Conservation (phyloP, 2,329 filamentous ascomycete genomes). For the Neocucurbitaria cava region DNA sequence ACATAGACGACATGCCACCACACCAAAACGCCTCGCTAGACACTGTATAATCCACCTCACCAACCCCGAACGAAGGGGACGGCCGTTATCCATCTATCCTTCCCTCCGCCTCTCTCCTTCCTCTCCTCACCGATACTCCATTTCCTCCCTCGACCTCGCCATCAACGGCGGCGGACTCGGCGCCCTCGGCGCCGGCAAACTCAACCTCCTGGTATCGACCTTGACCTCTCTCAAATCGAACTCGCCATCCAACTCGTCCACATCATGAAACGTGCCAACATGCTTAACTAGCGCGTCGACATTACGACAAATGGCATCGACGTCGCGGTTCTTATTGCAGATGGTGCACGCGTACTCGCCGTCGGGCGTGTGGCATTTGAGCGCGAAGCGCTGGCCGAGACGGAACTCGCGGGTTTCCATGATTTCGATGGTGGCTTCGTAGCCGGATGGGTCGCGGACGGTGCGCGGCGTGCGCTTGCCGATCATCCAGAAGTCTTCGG, state of each 20-base stretch:
- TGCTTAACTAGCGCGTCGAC: conserved; percentile 47
- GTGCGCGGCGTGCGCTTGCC: conserved; percentile 41
- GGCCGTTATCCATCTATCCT: too few relatives aligned
- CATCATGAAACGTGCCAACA: conserved; percentile 43
- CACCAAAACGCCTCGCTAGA: conserved; percentile 15
- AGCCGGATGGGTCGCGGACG: conserved; percentile 31
- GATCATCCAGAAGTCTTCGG: conserved; percentile 49
- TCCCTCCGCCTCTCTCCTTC: too few relatives aligned
- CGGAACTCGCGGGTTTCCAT: conserved; percentile 46
- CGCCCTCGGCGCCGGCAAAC: conserved; percentile 25
- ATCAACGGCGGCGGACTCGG: conserved; percentile 23
- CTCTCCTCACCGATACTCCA: conserved; percentile 28
- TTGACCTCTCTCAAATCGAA: conserved; percentile 38
- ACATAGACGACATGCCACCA: conserved; percentile 1
- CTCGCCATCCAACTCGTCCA: conserved; percentile 41
- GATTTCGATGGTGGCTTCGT: conserved; percentile 41
- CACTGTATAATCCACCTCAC: not conserved
- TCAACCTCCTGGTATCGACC: conserved; percentile 25
- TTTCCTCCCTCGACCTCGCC: conserved; percentile 16
- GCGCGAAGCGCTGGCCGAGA: conserved; percentile 46
- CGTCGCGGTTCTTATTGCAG: conserved; percentile 40
- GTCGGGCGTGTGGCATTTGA: conserved; percentile 47
- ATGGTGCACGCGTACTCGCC: conserved; percentile 48
- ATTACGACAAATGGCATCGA: conserved; percentile 45
- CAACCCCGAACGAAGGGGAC: too few relatives aligned